A percentile compares a stretch with the other conserved stretches of the same genome.
Evolutionary conservation across 495 filamentous ascomycete genomes (phyloP).

Genomic region (Aspergillus diversus): DNA sequence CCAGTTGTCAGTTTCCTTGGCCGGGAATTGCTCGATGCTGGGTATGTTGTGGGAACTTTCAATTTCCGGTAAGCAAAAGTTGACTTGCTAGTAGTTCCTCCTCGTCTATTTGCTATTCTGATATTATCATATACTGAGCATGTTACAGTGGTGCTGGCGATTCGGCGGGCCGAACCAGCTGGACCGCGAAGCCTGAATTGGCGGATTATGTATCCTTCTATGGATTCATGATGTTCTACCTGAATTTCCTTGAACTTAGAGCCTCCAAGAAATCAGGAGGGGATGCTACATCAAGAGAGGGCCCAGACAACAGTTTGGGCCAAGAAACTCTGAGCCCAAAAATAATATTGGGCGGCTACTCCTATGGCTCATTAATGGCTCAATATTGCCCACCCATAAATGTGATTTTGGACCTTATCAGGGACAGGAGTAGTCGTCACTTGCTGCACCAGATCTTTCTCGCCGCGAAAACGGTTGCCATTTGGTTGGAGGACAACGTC

Average conservation of each 20-base stretch:
- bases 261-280: background rate
- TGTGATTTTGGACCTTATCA: slow-evolving; percentile 62
- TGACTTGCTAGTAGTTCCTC: background rate
- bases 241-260: slow-evolving; percentile 45
- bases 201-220: slow-evolving; percentile 80
- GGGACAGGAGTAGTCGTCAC: slow-evolving; percentile 50
- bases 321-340: background rate
- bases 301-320: background rate
- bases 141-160: slow-evolving; percentile 70
- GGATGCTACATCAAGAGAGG: background rate
- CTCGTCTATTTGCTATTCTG: background rate
- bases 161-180: slow-evolving; percentile 78
- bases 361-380: slow-evolving; percentile 85
- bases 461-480: slow-evolving; percentile 65
- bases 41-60: slow-evolving; percentile 83
- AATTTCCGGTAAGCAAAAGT: slow-evolving; percentile 75
- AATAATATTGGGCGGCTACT: slow-evolving; percentile 80
- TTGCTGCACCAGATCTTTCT: slow-evolving; percentile 66
- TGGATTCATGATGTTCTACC: slow-evolving; percentile 75
- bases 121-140: background rate
- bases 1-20: slow-evolving; percentile 68
- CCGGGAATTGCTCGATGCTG: slow-evolving; percentile 62
- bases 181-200: slow-evolving; percentile 79
- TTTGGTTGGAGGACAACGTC: slow-evolving; percentile 51
- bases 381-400: slow-evolving; percentile 66